phyloP scores from a whole-genome alignment of 495 filamentous ascomycete genomes.

The Penicillium bialowiezense region DNA sequence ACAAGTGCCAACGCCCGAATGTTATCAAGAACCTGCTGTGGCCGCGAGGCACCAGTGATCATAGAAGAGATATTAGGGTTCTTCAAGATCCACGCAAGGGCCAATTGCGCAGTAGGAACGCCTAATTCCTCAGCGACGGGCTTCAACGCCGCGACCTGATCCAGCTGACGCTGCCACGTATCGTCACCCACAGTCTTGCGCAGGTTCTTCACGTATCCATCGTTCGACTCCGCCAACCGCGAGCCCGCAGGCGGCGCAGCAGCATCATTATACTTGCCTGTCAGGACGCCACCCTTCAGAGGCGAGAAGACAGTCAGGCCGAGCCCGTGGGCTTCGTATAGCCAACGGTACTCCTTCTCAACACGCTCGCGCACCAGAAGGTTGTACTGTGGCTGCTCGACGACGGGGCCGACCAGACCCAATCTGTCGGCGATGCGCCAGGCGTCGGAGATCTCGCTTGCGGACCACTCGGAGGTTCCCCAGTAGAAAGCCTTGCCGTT shows the following conservation, averaged over 20 bases:
- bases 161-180: slow-evolving; percentile 18
- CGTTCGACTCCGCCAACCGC: slow-evolving; percentile 40
- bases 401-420: slow-evolving; percentile 73
- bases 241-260: slow-evolving; percentile 32
- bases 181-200: slow-evolving; percentile 25
- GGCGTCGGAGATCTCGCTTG: slow-evolving; percentile 75
- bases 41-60: slow-evolving; percentile 72
- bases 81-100: slow-evolving; percentile 76
- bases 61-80: slow-evolving; percentile 71
- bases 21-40: slow-evolving; percentile 72
- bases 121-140: slow-evolving; percentile 67
- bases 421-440: slow-evolving; percentile 71
- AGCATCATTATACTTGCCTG: slow-evolving; percentile 76
- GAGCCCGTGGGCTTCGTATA: slow-evolving; percentile 62
- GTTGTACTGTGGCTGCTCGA: slow-evolving; percentile 87
- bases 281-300: slow-evolving; percentile 68
- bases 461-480: slow-evolving; percentile 87
- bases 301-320: slow-evolving; percentile 76
- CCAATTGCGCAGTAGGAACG: slow-evolving; percentile 61
- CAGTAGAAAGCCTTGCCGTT: slow-evolving; percentile 83
- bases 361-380: slow-evolving; percentile 68
- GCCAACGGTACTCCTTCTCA: slow-evolving; percentile 68
- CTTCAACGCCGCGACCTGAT: slow-evolving; percentile 42
- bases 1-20: slow-evolving; percentile 59
- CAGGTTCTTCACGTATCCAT: slow-evolving; percentile 30